Evolutionary conservation across 1,284 basidiomycete species (phyloP), one percentile per base, ranked within the genome.

Genomic region (Sphaerobolus stellatus): DNA sequence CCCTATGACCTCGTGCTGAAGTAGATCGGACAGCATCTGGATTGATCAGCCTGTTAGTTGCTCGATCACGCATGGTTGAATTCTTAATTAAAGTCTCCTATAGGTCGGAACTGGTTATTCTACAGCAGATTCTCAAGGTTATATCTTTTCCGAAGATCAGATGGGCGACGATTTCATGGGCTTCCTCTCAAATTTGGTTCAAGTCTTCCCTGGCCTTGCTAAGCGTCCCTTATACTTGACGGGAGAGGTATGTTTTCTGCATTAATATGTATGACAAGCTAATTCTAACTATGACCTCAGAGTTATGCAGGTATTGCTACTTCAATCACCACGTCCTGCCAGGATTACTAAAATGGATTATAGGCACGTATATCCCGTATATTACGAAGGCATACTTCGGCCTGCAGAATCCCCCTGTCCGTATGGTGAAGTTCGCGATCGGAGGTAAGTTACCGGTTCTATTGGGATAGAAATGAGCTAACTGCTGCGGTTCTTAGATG

Each of bases 41-140:
- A 71, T 89, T 45, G 88, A 89, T 63, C 85, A 88, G 57, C 88
- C 86, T 54, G 86, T 86, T 31, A 46, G 82, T 83, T 67, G 22
- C 27, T 45, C 18, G n/a, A 13, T 22, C 6, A 4, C 29, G 25
- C n/a, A 13, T 44, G 20, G 20, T n/a, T 9, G 20, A 9, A 41
- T 41, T 13, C 25, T n/a, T 24, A 41, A 7, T 9, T 18, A 9
- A 18, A 5, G 4, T 3, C 25, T 24, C 40, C 2, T 24, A 2
- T 41, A 6, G 20, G 24, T 11, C 48, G 87, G 86, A 18, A 72
- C 73, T 9, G 87, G 88, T 1, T 88, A 75, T 63, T 77, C 84
- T 6, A 90, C 87, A 2, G 79, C 79, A 3, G 86, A 88, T 62
- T 68, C 74, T 14, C 64, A 74, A 47, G 81, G 84, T 28, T 85